Base-by-base conservation (phyloP, 2,329 filamentous ascomycete genomes). In the Epicoccum nigrum region DNA sequence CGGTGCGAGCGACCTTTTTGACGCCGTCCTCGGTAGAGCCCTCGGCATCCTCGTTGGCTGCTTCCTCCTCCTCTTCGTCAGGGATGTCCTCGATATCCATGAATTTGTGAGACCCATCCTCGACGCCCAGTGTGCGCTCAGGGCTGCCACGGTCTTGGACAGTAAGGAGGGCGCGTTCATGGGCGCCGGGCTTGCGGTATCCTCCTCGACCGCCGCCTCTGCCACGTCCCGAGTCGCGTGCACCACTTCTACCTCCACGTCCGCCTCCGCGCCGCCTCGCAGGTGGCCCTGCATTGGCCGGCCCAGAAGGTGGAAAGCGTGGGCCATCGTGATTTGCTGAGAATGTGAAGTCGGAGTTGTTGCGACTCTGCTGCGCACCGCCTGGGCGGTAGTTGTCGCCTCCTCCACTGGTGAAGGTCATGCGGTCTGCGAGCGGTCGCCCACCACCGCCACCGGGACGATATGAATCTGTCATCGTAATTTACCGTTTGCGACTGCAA, bases 91-190 rank as follows among this genome's bases (percentile, higher is more conserved):
- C 69, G 21, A 70, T 54, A 27, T 71, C 59, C 38, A 68, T 68
- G 58, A 80, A 81, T 25, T 73, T 72, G 35, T 71, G 67, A 12
- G 70, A 62, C 17, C 71, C 71, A 13, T 74, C 66, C 12, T 68
- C 67, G 64, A 80, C 77, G 49, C 78, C 77, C 25, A 72, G 61
- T 37, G 77, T 62, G 44, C 74, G 77, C 62, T 81, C 78, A 3
- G 77, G 74, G 23, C 71, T 77, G 20, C 70, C 68, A 17, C 72
- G 72, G 38, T 76, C 71, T 35, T 65, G 69, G n/a, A 72, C 62
- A 21, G 66, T 69, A n/a, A 81, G 66, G 21, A 81, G 69, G 15
- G 73, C 71, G 48, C 78, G 77, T 53, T 75, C 70, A 43, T 79
- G 73, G 3, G 78, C 72, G 25, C 74, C 69, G 32, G 63, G 53